Evolutionary conservation across 352 stramenopile genomes (phyloP), one percentile per base, ranked within the genome.

Genomic region (Globisporangium ultimum): DNA sequence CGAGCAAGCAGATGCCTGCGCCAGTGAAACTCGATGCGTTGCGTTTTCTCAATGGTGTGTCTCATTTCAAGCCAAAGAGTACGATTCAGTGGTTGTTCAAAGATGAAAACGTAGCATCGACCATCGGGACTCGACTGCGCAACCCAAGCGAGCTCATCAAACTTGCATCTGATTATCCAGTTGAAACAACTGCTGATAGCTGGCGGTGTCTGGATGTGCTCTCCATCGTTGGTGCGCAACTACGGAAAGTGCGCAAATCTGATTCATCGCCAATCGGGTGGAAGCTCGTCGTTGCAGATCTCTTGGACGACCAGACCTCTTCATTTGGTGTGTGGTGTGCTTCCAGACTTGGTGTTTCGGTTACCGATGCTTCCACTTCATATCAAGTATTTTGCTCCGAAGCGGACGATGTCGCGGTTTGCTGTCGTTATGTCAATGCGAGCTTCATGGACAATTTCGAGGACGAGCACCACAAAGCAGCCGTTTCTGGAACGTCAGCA

Each of bases 281-380:
- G 81, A 93, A 93, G 57, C 61, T 91, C 36, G 64, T 91, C 41
- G 68, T 93, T 48, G 82, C 76, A n/a, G 82, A 93, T 61, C 58
- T 93, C 13, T 50, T 88, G 38, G 74, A 87, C 55, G 66, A 63
- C 52, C 63, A 69, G 9, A 64, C 66, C 7, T 84, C 79, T 14
- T 85, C 76, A 1, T 91, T 93, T 69, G 84, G 81, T 10, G 76
- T 75, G 34, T 93, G 84, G 84, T 88, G 80, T 34, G 84, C 81
- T 7, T 66, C 83, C 28, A 82, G 77, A 56, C 61, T 71, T 50
- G 81, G 84, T 13, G 68, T 67, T 34, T 64, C 32, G 5, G 34
- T 52, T 17, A 49, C 21, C 3, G 17, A 34, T 52, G 15, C 34
- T 11, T n/a, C 76, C 43, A 48, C 50, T 66, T 65, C 71, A 40